These are phyloP conservation scores for Colletotrichum somersetense DNA, from an alignment of 2,329 filamentous ascomycete species.

Conservation along the genomic window DNA sequence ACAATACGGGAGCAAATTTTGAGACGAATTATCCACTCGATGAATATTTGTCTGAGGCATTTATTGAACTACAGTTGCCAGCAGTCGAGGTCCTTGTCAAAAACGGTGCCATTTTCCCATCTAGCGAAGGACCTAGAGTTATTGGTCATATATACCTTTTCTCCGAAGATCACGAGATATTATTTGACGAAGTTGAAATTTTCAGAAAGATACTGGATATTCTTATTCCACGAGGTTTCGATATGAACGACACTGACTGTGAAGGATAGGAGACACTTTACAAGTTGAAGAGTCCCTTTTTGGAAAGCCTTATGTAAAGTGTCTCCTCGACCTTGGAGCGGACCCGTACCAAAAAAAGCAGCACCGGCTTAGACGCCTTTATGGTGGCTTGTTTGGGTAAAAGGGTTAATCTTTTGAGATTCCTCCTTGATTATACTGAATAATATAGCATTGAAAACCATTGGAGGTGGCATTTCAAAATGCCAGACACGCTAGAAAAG, in stretches of 20 bases:
- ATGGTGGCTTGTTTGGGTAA: background rate
- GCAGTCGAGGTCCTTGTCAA: background rate
- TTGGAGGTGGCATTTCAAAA: background rate
- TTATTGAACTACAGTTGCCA: background rate
- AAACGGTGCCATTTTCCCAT: background rate
- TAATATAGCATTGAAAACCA: background rate
- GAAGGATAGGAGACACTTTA: no score
- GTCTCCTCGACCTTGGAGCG: background rate
- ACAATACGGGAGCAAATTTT: background rate
- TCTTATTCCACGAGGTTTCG: background rate
- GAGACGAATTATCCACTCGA: background rate
- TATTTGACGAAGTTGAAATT: background rate
- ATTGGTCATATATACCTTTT: no score
- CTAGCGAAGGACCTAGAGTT: no score
- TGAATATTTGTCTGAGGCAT: fast-evolving
- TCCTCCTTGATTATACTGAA: background rate
- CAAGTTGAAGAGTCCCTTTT: no score
- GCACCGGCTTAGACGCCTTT: background rate
- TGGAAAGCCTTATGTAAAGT: no score
- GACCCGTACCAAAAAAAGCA: background rate
- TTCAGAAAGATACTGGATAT: background rate
- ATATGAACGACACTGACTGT: no score
- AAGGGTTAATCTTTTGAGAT: background rate
- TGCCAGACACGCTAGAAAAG: background rate
- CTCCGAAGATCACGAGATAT: background rate